Percentiles rank a stretch among this genome's conserved stretches.
Conservation (phyloP, 176 grass and related monocot species). For the Aegilops umbellulata region DNA sequence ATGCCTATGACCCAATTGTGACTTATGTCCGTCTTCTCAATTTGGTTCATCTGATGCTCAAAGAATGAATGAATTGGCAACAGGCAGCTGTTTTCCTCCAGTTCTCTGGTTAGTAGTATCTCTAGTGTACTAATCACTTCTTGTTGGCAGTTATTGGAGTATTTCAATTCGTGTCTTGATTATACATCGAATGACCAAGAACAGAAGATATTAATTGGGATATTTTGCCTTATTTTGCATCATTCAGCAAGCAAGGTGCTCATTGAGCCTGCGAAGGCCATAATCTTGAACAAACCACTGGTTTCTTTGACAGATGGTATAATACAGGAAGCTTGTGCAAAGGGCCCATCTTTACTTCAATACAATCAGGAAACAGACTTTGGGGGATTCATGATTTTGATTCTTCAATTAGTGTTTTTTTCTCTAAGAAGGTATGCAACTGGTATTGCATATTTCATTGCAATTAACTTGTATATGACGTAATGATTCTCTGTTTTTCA, state of each 20-base stretch:
- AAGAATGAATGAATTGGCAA: conserved; percentile 8
- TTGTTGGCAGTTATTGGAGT: conserved; percentile 63
- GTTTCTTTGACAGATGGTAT: conserved; percentile 57
- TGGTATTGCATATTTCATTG: conserved; percentile 28
- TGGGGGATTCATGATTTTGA: conserved; percentile 65
- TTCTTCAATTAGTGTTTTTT: conserved; percentile 70
- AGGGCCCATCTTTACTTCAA: conserved; percentile 76
- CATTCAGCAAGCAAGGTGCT: conserved; percentile 64
- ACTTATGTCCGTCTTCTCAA: not conserved
- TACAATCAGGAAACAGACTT: conserved; percentile 68
- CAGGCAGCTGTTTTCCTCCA: not conserved
- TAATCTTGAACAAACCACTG: conserved; percentile 61
- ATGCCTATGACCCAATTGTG: not conserved
- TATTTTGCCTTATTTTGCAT: conserved; percentile 73
- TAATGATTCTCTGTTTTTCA: conserved; percentile 40
- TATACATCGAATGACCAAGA: conserved; percentile 46
- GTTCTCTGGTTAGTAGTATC: not conserved
- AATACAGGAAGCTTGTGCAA: conserved; percentile 64
- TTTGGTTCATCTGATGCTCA: not conserved
- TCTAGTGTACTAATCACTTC: conserved; percentile 19
- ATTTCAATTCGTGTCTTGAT: conserved; percentile 41
- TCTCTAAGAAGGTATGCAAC: conserved; percentile 69
- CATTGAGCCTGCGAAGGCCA: conserved; percentile 70
- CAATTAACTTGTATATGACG: conserved; percentile 13
- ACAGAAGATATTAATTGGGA: conserved; percentile 59